Evolutionary conservation across 192 early-diverging fungal species (phyloP), one percentile per base, ranked within the genome.

Genomic region (Geranomyces michiganensis): DNA sequence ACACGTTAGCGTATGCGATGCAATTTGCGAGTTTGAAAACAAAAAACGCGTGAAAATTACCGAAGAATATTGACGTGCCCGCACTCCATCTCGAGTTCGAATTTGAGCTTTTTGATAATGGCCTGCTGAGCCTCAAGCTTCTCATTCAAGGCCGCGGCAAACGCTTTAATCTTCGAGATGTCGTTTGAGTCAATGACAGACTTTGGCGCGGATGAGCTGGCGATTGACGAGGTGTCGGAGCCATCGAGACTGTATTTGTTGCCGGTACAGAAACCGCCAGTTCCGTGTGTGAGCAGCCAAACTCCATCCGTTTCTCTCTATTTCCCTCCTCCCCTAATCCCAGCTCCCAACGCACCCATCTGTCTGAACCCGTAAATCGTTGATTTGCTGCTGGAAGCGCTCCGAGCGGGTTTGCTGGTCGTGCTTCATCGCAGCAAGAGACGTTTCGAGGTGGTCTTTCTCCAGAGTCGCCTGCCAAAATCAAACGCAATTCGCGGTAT

Each of bases 21-120:
- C 13, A 8, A 24, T 62, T 9, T 36, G 14, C 36, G 30, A 8
- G 15, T 62, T 13, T 32, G 6, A 62, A 13, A 32, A 32, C 60
- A 62, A 24, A 10, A 10, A 41, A 41, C 36, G 36, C 36, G 3
- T 55, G 19, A 4, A 31, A 27, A n/a, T n/a, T 53, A 75, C 70
- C 78, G 66, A 24, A 79, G 58, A 43, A 79, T 79, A 36, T 79
- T 79, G 1, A 79, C 74, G 59, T 79, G 78, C 21, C 78, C 78
- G 27, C 51, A 65, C 49, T 79, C 78, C 78, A 79, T 79, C 26
- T 79, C 78, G 14, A 79, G 47, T 69, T 79, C 78, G 72, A 79
- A 79, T 53, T 70, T 64, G 17, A 79, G 44, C 65, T 79, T 79
- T 41, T 79, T 79, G 30, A 71, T 76, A 26, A 61, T 15, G 8